Evolutionary conservation across 768 basidiomycete species (phyloP), one percentile per base, ranked within the genome.

Genomic region (Phlebiopsis flavidoalba): DNA sequence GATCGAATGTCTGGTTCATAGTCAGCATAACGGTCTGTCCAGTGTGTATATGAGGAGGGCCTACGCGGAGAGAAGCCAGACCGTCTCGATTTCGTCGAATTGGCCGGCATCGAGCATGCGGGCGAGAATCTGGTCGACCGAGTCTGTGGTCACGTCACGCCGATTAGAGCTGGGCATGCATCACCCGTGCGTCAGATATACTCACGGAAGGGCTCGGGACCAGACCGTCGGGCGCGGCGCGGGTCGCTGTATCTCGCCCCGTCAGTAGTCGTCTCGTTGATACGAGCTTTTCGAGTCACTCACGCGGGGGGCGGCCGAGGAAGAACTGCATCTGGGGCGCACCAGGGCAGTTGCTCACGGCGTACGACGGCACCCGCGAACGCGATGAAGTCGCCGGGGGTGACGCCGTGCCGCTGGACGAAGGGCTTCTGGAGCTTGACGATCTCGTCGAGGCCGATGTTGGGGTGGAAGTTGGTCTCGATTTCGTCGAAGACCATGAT

Each of bases 311-410:
- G 31, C 77, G 74, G 53, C 80, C 79, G 33, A 75, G 49, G 59
- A 78, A 68, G 71, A 79, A 78, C 15, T 69, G 58, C 21, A 82
- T 69, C 17, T 73, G 73, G 7, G 79, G 79, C 14, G 77, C 76
- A 64, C 79, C 79, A 2, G 74, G 72, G 62, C 80, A 80, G 57
- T 78, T 79, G 45, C 69, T 66, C 17, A 76, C 68, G 53, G 75
- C 76, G n/a, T n/a, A n/a, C n/a, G 46, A 79, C 75, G 1, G 79
- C 79, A 24, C 60, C 77, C n/a, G 80, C 80, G 61, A 81, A 77
- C 60, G 79, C 76, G 40, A 83, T 78, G 66, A 83, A 76, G 70
- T 83, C 82, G 45, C 78, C 81, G 43, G 75, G 57, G 19, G 48
- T 68, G 47, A 79, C 71, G 62, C 74, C 71, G 69, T 78, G 70